phyloP scores from a whole-genome alignment of 1,284 basidiomycete genomes.

The Cyathus pygmaeus region DNA sequence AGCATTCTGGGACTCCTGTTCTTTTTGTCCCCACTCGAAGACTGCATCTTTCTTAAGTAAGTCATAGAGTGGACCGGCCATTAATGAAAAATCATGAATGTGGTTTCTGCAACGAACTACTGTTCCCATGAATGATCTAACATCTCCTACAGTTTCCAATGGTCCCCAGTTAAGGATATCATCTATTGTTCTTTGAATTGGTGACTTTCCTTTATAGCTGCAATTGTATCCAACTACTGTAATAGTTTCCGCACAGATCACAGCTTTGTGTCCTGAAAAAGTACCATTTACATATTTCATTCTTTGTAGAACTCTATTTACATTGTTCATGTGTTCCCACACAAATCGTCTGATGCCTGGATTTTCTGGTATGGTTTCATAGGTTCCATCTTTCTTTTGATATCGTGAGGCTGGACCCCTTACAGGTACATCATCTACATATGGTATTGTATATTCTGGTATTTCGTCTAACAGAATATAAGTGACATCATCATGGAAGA shows the following conservation, averaged over 20 bases:
- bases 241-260: constrained; percentile 22
- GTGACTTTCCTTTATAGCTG: constrained; percentile 27
- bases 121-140: constrained; percentile 36
- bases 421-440: constrained; percentile 42
- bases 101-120: constrained; percentile 29
- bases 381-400: constrained; percentile 25
- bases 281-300: constrained; percentile 25
- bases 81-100: constrained; percentile 27
- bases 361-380: constrained; percentile 37
- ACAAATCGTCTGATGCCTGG: constrained; percentile 41
- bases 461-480: constrained; percentile 48
- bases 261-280: constrained; percentile 19
- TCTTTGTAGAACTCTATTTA: constrained; percentile 32
- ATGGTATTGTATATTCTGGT: constrained; percentile 40
- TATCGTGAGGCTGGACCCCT: constrained; percentile 36
- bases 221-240: constrained; percentile 30
- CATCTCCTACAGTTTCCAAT: constrained; percentile 22
- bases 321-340: constrained; percentile 40
- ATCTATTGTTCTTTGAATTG: constrained; percentile 4
- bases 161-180: constrained; percentile 24
- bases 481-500: constrained; percentile 46
- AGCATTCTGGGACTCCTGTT: constrained; percentile 26
- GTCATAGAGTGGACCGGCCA: constrained; percentile 32
- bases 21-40: constrained; percentile 31
- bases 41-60: constrained; percentile 27